Evolutionary conservation across 768 basidiomycete species (phyloP), one percentile per base, ranked within the genome.

Genomic region (Stropharia rugosoannulata): DNA sequence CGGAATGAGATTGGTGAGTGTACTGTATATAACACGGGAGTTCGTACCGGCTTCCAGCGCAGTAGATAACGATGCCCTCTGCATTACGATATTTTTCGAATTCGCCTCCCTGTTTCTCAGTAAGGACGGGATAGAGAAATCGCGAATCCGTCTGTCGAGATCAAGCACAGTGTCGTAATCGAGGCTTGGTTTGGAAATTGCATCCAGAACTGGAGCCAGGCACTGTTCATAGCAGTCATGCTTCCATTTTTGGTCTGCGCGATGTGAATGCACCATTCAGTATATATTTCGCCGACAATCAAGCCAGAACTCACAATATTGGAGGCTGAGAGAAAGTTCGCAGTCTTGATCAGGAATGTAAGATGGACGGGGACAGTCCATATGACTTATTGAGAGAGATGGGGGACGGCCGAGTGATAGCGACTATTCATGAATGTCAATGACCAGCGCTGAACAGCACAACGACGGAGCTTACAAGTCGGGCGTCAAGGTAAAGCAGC

Each of bases 381-480:
- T 80, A 63, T 87, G 80, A 39, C 72, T 77, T 59, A 83, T 73
- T 50, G 79, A 81, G 49, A 89, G 70, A 6, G 86, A 87, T 1
- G 87, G 86, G 0, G 87, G 87, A 29, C 85, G 76, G 49, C 87
- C 85, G 38, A 87, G 75, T 49, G 85, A 85, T 25, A 89, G 73
- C 32, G 85, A 84, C 79, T 80, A 57, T 5, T 38, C 47, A 44
- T 45, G 22, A 13, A 27, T 38, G 37, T 51, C 15, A 43, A 32
- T n/a, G 18, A 35, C 25, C 18, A 18, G 12, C 19, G 50, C 22
- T 13, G 10, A 11, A 11, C 13, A 36, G 36, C 4, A 19, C 12
- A 8, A 11, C 18, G 48, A 19, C 36, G 47, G 37, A 25, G 68
- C 76, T 39, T 62, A 79, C 79, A 62, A 88, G 73, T 19, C 87